Base-by-base conservation (phyloP, 2,329 filamentous ascomycete species). In the Sclerotinia spermophila region DNA sequence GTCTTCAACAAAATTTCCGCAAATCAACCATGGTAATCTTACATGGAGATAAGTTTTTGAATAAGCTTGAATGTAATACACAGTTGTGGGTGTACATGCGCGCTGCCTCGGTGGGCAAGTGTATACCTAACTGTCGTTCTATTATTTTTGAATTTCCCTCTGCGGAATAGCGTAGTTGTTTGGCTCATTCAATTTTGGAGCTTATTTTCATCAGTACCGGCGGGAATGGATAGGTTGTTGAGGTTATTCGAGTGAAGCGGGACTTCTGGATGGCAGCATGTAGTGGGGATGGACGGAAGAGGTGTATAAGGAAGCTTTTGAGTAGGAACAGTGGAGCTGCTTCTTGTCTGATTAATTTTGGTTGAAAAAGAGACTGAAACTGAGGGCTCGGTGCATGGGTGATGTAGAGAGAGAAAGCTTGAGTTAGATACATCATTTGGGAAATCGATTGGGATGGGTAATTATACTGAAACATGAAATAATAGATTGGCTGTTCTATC, bases 21-120 rank as follows among this genome's bases (percentile, higher is more conserved):
- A 30, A 27, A 27, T 17, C 8, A 40, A 30, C 7, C 17, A 27
- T 11, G 15, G 1, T 60, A n/a, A n/a, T n/a, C n/a, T n/a, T n/a
- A 4, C 2, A 42, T 42, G 6, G 1, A 30, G 1, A 24, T 19
- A 13, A 44, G 24, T 44, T 11, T 10, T 30, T 19, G 0, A 21
- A 2, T 30, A 44, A 21, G 40, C 8, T 2, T 2, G 5, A 3
- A 5, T 1, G 21, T 11, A 27, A 15, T 30, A 61, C 38, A 1
- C n/a, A 44, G 0, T 61, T 30, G 0, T 8, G 8, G 0, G 30
- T 30, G 0, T 44, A 61, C n/a, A 61, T 61, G n/a, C n/a, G 30
- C 2, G 1, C n/a, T 61, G 58, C 17, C 38, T 30, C 15, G 30
- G 38, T 60, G 2, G 42, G 38, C 17, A 42, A 30, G 58, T 44